These are phyloP conservation scores for Gossypium schwendimanii DNA, from an alignment of 441 rosid species.

Conservation along the genomic window DNA sequence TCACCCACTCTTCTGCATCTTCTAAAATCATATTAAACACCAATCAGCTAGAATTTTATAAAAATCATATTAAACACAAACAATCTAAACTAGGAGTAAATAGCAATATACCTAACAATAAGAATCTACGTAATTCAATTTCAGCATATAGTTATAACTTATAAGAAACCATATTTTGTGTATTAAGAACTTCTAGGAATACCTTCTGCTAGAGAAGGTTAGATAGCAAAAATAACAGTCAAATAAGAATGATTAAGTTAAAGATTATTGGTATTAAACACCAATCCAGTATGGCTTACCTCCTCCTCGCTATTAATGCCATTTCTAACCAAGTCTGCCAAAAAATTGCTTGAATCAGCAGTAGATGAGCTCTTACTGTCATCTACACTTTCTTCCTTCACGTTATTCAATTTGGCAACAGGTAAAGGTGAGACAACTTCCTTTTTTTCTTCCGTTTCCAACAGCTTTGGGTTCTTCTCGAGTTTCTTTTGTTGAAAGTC, in stretches of 20 bases:
- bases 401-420: constrained; percentile 38
- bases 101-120: neutral
- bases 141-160: neutral
- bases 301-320: constrained; percentile 32
- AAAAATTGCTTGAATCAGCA: constrained; percentile 39
- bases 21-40: neutral
- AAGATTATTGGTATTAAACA: neutral
- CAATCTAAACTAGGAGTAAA: neutral
- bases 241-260: constrained; percentile 1
- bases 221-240: neutral
- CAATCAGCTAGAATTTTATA: neutral
- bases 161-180: neutral
- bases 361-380: constrained; percentile 46
- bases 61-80: neutral
- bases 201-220: neutral
- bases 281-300: constrained; percentile 35
- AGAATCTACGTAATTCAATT: neutral
- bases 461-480: constrained; percentile 42
- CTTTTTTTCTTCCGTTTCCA: constrained; percentile 33
- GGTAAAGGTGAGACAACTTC: constrained; percentile 37
- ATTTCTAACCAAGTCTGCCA: constrained; percentile 33
- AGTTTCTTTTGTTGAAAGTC: constrained; percentile 34
- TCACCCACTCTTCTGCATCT: neutral
- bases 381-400: constrained; percentile 55
- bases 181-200: constrained; percentile 1